Conservation (phyloP, 805 yeast species). For the Metschnikowia borealis region DNA sequence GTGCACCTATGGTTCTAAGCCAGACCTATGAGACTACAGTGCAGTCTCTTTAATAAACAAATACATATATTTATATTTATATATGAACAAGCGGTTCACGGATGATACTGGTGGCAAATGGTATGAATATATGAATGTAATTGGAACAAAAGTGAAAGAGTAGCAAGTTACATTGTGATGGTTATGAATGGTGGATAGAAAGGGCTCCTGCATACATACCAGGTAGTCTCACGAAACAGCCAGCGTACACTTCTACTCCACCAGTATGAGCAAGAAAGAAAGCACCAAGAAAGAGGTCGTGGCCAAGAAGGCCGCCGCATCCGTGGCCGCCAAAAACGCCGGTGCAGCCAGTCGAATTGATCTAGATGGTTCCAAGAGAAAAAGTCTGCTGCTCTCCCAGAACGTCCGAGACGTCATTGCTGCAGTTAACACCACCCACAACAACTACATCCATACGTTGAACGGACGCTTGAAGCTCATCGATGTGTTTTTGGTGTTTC, state of each 20-base stretch:
- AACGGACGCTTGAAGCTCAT: conserved; percentile 58
- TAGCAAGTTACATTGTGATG: no score
- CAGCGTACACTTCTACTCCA: conserved; percentile 1
- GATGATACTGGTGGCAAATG: no score
- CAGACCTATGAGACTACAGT: no score
- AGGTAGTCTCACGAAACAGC: neutral
- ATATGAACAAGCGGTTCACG: no score
- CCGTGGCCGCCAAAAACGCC: conserved; percentile 11
- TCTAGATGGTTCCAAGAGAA: conserved; percentile 2
- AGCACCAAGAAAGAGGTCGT: conserved; percentile 21
- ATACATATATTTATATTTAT: no score
- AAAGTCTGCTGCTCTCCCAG: conserved; percentile 6
- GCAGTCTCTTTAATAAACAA: no score
- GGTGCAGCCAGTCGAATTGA: neutral
- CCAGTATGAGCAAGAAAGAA: conserved; percentile 34
- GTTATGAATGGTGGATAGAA: neutral
- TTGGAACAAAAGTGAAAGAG: no score
- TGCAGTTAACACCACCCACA: conserved; percentile 33
- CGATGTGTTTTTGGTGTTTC: conserved; percentile 70
- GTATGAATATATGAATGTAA: no score
- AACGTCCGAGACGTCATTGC: conserved; percentile 23
- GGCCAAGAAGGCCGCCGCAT: conserved; percentile 15
- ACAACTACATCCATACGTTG: conserved; percentile 30
- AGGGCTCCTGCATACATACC: neutral
- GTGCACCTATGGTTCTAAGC: no score